These are phyloP conservation scores for Russula ochroleuca DNA, from an alignment of 768 basidiomycete species.

Conservation along the genomic window DNA sequence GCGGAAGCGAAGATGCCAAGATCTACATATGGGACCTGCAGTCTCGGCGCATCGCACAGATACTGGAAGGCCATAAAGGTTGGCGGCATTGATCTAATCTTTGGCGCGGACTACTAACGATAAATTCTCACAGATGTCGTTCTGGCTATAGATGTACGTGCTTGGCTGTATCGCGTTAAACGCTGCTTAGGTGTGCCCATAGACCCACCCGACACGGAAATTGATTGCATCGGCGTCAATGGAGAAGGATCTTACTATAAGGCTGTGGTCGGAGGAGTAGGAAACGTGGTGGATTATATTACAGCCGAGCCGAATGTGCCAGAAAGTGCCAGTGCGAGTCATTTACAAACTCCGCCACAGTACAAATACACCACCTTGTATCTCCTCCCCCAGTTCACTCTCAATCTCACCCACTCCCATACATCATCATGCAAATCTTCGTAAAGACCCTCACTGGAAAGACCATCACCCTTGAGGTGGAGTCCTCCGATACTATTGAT, in stretches of 20 bases:
- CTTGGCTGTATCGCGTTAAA: neutral
- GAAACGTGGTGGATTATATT: neutral
- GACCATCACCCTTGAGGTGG: constrained; percentile 73
- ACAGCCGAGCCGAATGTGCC: neutral
- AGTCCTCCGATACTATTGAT: constrained; percentile 66
- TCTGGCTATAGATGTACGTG: constrained; percentile 61
- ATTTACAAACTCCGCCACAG: constrained; percentile 18
- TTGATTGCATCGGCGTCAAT: constrained; percentile 86
- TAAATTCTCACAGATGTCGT: constrained; percentile 49
- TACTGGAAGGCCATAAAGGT: constrained; percentile 81
- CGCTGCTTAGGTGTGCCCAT: constrained; percentile 23
- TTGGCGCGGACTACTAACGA: neutral
- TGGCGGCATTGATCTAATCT: constrained; percentile 17
- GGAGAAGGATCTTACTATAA: constrained; percentile 83
- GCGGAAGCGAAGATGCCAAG: constrained; percentile 88
- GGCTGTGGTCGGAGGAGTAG: constrained; percentile 46
- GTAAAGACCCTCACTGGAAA: constrained; percentile 65
- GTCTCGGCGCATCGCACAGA: constrained; percentile 67
- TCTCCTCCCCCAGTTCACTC: neutral
- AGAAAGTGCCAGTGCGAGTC: constrained; percentile 1
- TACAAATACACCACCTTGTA: neutral
- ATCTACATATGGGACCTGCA: constrained; percentile 90
- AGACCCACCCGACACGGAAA: constrained; percentile 72
- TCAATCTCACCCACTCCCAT: neutral
- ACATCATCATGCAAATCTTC: constrained; percentile 45